Percentiles rank a stretch among this genome's conserved stretches.
These are phyloP conservation scores for Pigoraptor vietnamica DNA, from an alignment of 78 protist species.

Conservation along the genomic window DNA sequence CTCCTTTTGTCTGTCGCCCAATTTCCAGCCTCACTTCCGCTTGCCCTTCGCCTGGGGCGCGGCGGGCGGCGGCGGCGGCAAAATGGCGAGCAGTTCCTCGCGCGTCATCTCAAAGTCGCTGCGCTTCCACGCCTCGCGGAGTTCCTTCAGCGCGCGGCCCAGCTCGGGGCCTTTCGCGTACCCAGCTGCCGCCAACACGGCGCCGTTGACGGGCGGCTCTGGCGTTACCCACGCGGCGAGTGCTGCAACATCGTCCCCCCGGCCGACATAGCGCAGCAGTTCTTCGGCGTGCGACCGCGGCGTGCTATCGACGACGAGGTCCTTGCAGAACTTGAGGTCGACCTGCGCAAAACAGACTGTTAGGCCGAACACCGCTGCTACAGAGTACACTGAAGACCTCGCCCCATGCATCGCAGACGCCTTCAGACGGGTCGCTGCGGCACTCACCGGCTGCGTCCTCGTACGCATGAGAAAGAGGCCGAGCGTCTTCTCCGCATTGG, in stretches of 20 bases:
- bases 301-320: not conserved
- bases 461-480: not conserved
- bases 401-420: too few species aligned
- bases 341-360: not conserved
- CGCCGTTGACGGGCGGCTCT: not conserved
- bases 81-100: not conserved
- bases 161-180: not conserved
- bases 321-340: not conserved
- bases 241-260: not conserved
- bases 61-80: not conserved
- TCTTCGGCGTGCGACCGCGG: not conserved
- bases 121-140: not conserved
- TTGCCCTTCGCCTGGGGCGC: not conserved
- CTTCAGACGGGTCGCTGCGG: too few species aligned
- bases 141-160: not conserved
- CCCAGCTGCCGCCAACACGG: not conserved
- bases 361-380: too few species aligned
- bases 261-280: not conserved
- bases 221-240: not conserved
- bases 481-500: not conserved
- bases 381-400: too few species aligned
- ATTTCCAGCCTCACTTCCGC: too few species aligned
- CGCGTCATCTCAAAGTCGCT: not conserved
- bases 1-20: too few species aligned
- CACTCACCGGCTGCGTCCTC: not conserved